Conservation (phyloP, 345 rosid species). For the Melaleuca alternifolia region DNA sequence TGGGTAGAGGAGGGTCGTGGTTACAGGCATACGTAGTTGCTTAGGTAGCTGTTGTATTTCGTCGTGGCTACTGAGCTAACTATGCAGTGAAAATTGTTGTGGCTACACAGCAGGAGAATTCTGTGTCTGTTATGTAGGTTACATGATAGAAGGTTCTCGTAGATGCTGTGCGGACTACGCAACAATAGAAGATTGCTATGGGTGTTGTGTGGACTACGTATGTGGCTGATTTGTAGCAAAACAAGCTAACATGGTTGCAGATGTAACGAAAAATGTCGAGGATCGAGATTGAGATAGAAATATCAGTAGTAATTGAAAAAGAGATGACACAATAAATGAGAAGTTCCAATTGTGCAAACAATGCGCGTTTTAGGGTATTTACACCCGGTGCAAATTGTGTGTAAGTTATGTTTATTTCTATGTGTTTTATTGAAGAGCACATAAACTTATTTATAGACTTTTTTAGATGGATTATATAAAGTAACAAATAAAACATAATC, state of each 20-base stretch:
- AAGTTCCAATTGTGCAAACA: background rate
- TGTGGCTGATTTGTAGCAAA: background rate
- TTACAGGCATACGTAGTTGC: background rate
- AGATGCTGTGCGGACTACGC: too few relatives aligned
- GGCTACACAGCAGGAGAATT: background rate
- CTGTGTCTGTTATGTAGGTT: background rate
- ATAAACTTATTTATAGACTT: background rate
- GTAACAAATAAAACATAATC: background rate
- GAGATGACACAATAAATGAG: background rate
- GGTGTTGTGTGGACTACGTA: background rate
- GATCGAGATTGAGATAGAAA: background rate
- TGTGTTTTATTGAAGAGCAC: background rate
- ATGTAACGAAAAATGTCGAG: background rate
- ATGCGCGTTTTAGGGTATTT: background rate
- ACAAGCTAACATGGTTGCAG: background rate
- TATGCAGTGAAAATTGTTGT: background rate
- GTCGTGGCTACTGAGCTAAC: background rate
- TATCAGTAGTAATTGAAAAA: background rate
- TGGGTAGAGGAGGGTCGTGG: background rate
- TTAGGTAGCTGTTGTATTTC: background rate
- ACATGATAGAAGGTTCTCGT: background rate
- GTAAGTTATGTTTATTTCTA: background rate
- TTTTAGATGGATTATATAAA: background rate
- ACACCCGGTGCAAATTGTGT: background rate
- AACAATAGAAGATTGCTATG: background rate